These are phyloP conservation scores for Phialophora chinensis DNA, from an alignment of 2,329 filamentous ascomycete genomes.

Conservation along the genomic window DNA sequence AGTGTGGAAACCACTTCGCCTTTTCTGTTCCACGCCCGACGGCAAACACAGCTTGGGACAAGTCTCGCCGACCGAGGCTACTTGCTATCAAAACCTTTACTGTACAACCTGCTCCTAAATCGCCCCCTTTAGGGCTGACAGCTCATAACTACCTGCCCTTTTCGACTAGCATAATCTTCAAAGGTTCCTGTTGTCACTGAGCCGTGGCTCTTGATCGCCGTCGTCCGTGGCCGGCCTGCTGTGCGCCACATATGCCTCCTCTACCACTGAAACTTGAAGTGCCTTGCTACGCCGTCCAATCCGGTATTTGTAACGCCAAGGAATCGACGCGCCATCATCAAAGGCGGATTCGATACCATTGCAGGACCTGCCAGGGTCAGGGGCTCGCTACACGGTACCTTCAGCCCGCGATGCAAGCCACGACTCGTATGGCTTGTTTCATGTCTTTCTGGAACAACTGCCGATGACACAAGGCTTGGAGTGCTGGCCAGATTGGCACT, in stretches of 20 bases:
- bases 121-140: constrained; percentile 5
- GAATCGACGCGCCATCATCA: background rate
- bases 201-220: background rate
- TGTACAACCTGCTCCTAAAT: background rate
- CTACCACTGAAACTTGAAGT: background rate
- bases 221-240: background rate
- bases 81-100: background rate
- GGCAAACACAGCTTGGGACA: background rate
- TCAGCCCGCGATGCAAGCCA: background rate
- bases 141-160: constrained; percentile 1
- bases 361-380: background rate
- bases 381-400: background rate
- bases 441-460: constrained; percentile 10
- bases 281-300: background rate
- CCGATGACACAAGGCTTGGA: background rate
- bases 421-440: constrained; percentile 11
- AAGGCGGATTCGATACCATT: background rate
- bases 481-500: background rate
- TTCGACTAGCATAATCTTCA: constrained; percentile 4
- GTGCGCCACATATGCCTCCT: background rate
- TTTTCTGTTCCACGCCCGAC: background rate
- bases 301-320: background rate
- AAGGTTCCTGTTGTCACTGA: background rate
- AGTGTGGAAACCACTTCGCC: constrained; percentile 1
- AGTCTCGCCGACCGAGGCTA: background rate